Percentiles rank a stretch among this genome's conserved stretches.
phyloP scores from a whole-genome alignment of 2,329 filamentous ascomycete species.

The Proliferodiscus dingleyae region DNA sequence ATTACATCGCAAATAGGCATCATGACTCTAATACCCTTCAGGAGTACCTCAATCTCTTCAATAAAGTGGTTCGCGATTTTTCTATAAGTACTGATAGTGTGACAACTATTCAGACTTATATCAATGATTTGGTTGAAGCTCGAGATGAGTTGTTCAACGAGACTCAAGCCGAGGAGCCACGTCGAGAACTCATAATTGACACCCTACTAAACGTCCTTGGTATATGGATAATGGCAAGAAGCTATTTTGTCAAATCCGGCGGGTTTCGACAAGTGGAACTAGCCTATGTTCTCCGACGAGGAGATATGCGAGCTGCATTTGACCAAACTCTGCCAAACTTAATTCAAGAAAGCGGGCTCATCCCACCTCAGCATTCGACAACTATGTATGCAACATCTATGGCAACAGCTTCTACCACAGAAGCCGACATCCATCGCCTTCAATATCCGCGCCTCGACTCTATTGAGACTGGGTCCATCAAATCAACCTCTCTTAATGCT shows the following conservation, averaged over 20 bases:
- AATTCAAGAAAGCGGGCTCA: neutral
- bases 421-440: slow-evolving; percentile 1
- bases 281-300: neutral
- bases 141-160: slow-evolving; percentile 1
- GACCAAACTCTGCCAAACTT: neutral
- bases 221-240: slow-evolving; percentile 1
- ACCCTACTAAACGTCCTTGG: slow-evolving; percentile 1
- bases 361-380: neutral
- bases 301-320: neutral
- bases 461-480: slow-evolving; percentile 2
- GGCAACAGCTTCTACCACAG: neutral
- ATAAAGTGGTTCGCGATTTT: neutral
- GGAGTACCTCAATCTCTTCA: neutral
- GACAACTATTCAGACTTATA: neutral
- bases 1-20: slow-evolving; percentile 3
- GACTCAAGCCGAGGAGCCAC: neutral
- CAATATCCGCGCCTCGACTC: neutral
- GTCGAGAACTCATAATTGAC: slow-evolving; percentile 1
- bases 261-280: slow-evolving; percentile 1
- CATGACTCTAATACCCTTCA: neutral
- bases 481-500: slow-evolving; percentile 2
- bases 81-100: neutral
- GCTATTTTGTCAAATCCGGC: slow-evolving; percentile 3
- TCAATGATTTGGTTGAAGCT: neutral
- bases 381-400: neutral